These are phyloP conservation scores for Carnegiea gigantea DNA, from an alignment of 179 eudicot species.

Conservation along the genomic window DNA sequence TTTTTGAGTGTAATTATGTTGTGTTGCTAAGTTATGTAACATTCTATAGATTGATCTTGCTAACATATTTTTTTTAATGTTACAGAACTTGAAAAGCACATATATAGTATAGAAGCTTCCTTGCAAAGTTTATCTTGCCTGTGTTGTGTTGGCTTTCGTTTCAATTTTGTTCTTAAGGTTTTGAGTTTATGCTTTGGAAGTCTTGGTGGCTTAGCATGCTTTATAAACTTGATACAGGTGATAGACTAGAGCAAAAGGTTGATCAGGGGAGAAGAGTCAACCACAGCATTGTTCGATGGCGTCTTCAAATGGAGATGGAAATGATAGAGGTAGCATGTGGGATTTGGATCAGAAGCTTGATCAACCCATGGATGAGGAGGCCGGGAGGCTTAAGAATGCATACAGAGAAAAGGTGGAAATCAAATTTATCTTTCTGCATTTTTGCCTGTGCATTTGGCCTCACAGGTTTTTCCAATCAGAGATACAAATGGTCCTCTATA, in stretches of 20 bases:
- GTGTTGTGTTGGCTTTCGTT: slow-evolving; percentile 4
- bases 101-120: neutral
- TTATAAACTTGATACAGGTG: neutral
- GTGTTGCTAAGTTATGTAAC: neutral
- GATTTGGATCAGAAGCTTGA: slow-evolving; percentile 96
- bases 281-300: slow-evolving; percentile 27
- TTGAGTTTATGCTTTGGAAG: slow-evolving; percentile 2
- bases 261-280: neutral
- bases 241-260: neutral
- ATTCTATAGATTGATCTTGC: neutral
- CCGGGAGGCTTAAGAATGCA: slow-evolving; percentile 76
- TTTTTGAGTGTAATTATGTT: neutral
- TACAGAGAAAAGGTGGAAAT: slow-evolving; percentile 74
- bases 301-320: slow-evolving; percentile 40
- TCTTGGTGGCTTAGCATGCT: neutral
- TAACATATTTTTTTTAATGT: neutral
- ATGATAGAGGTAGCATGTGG: slow-evolving; percentile 82
- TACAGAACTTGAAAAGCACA: neutral
- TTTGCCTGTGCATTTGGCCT: neutral
- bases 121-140: slow-evolving; percentile 17
- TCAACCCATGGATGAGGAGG: slow-evolving; percentile 99
- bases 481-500: neutral
- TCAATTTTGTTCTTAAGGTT: neutral
- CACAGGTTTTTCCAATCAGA: neutral
- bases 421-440: neutral